Percentiles rank a stretch among this genome's conserved stretches.
phyloP scores from a whole-genome alignment of 139 green algal genomes.

The Coelastrella sp. region DNA sequence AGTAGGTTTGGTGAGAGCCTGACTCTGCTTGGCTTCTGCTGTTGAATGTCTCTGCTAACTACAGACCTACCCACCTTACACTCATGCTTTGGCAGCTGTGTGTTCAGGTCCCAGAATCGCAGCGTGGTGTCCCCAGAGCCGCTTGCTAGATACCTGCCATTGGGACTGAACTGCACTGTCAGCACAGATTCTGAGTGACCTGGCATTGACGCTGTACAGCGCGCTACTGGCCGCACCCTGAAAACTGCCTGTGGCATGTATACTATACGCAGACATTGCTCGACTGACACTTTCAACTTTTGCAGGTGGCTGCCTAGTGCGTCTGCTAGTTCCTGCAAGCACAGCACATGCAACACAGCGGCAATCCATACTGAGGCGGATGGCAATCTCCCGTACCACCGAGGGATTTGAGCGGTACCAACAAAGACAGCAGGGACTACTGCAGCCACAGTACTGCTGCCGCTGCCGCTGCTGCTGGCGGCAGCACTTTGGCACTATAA shows the following conservation, averaged over 20 bases:
- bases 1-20: background rate
- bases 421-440: background rate
- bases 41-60: background rate
- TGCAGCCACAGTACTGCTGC: background rate
- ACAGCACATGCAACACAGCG: no score
- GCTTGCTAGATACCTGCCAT: slow-evolving; percentile 88
- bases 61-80: slow-evolving; percentile 66
- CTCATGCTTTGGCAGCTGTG: slow-evolving; percentile 83
- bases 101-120: slow-evolving; percentile 95
- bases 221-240: slow-evolving; percentile 89
- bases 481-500: no score
- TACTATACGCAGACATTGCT: slow-evolving; percentile 87
- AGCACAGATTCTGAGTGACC: slow-evolving; percentile 94
- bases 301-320: slow-evolving; percentile 81
- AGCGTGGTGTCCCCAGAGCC: slow-evolving; percentile 95
- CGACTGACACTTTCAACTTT: slow-evolving; percentile 84
- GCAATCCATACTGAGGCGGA: no score
- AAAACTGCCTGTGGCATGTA: slow-evolving; percentile 94
- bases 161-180: slow-evolving; percentile 90
- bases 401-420: background rate
- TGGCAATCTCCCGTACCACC: no score
- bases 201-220: slow-evolving; percentile 92
- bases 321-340: slow-evolving; percentile 72
- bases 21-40: background rate
- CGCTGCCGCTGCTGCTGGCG: slow-evolving; percentile 21